Base-by-base conservation (phyloP, 805 yeast genomes). In the Blastobotrys mokoenaii region DNA sequence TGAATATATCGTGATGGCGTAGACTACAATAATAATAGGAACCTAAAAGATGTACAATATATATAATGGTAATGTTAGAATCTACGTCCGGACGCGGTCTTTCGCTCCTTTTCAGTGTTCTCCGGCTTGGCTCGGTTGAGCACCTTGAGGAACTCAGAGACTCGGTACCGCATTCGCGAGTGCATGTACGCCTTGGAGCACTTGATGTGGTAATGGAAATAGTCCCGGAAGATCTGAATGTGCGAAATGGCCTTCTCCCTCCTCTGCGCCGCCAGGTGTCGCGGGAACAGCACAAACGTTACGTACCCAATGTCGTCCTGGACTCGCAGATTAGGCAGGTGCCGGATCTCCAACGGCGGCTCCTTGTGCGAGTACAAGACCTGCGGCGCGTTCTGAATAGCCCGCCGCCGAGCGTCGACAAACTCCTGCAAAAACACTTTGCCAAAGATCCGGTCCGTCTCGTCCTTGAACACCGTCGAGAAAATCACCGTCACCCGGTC, bases 161-260 rank as follows among this genome's bases (percentile, higher is more conserved):
- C 97, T 59, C 98, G 78, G 67, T 73, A 86, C 66, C 99, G 80
- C 99, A 93, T 93, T 73, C 99, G 82, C 43, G 96, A 87, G 67
- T 93, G 99, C 82, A 93, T 80, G 68, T 85, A 93, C 31, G 98
- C 97, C 73, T 93, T 93, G 50, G 96, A 88, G 66, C 97, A 90
- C 69, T 93, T 93, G 71, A 93, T 93, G 63, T 93, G 99, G 67
- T 90, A 93, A 66, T 93, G 99, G 82, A 93, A 93, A 69, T 90
- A 93, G 61, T 89, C 94, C 67, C 99, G 77, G 70, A 93, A 93
- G 47, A 86, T 72, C 60, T 87, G 88, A 59, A 93, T 84, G 64
- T 89, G 97, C 32, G 94, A 81, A 51, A 93, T 85, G 50, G 95
- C 83, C 61, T 80, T 84, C 64, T 93, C 93, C 58, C 86, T 75